Base-by-base conservation (phyloP, 768 basidiomycete species). In the Phanerochaete sordida region DNA sequence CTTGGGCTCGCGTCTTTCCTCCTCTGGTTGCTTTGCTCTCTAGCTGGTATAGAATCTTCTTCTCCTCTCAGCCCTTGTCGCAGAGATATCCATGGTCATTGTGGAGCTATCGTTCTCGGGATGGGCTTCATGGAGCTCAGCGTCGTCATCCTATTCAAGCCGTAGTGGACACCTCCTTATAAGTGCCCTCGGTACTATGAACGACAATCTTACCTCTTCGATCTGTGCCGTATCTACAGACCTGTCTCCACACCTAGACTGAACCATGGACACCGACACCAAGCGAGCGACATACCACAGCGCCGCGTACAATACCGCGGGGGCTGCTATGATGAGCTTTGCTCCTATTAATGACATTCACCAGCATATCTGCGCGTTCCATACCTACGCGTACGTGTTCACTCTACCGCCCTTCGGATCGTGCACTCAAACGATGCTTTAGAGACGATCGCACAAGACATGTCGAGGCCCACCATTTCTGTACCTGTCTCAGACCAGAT, bases 381-480 rank as follows among this genome's bases (percentile, higher is more conserved):
- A 77, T 50, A 48, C 64, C 23, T 69, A 75, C 49, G 65, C 74
- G 68, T 74, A 64, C 19, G 71, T 63, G 15, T 28, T 39, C 37
- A 28, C 27, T n/a, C n/a, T n/a, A n/a, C n/a, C n/a, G 23, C 30
- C 11, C 19, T 43, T 19, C 19, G 8, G 62, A 13, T 57, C 31
- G 9, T 44, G 46, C 26, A 27, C 21, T 46, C 26, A 33, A 27
- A 48, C 43, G 7, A 39, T 15, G 26, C 33, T 50, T 21, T 37
- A 75, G 73, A 21, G 64, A 70, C 8, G 71, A 76, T 55, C 69
- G 45, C 28, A 69, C 65, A 13, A 71, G 77, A 16, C 69, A 75
- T 49, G 71, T 80, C 8, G 73, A 77, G 59, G 76, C 76, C n/a
- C 77, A 80, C 62, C 77, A 77, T 62, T 77, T 74, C 61, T 81